Conservation (phyloP, 768 basidiomycete species). For the Kondoa malvinella region DNA sequence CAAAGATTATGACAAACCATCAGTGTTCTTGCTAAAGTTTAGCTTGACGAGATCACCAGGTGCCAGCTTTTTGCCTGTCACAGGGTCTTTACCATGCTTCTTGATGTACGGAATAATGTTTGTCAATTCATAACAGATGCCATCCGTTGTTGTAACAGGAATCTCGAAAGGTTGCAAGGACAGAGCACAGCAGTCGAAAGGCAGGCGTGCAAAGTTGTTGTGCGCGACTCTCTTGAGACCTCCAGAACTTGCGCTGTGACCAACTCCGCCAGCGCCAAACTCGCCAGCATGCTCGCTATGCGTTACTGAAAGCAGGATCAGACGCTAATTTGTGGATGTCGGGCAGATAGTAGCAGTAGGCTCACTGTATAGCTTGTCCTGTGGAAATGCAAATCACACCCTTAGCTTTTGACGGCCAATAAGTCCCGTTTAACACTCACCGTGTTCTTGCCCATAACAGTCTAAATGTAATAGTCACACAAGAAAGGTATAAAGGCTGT, state of each 20-base stretch:
- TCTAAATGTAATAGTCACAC: too few relatives aligned
- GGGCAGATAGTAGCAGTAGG: too few relatives aligned
- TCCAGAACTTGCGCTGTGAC: not conserved
- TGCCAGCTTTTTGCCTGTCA: conserved; percentile 34
- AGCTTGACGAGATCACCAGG: conserved; percentile 35
- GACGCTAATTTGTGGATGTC: too few relatives aligned
- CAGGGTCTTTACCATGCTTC: conserved; percentile 32
- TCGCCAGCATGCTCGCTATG: conserved; percentile 19
- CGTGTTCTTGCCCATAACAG: too few relatives aligned
- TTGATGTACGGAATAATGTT: conserved; percentile 27
- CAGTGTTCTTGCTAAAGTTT: conserved; percentile 33
- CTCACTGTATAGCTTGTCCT: too few relatives aligned
- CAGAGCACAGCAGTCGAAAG: conserved; percentile 22
- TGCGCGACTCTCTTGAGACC: not conserved
- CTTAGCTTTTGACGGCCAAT: too few relatives aligned
- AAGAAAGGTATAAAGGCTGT: too few relatives aligned
- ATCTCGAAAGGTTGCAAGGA: conserved; percentile 27
- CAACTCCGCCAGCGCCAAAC: not conserved
- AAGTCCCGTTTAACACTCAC: too few relatives aligned
- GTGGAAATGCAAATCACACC: too few relatives aligned
- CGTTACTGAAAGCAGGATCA: conserved; percentile 18
- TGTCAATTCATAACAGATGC: conserved; percentile 26
- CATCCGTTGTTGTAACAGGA: conserved; percentile 25
- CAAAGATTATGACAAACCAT: conserved; percentile 33
- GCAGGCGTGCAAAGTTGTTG: conserved; percentile 3